phyloP scores from a whole-genome alignment of 768 basidiomycete species.

The Royoungia palumana region DNA sequence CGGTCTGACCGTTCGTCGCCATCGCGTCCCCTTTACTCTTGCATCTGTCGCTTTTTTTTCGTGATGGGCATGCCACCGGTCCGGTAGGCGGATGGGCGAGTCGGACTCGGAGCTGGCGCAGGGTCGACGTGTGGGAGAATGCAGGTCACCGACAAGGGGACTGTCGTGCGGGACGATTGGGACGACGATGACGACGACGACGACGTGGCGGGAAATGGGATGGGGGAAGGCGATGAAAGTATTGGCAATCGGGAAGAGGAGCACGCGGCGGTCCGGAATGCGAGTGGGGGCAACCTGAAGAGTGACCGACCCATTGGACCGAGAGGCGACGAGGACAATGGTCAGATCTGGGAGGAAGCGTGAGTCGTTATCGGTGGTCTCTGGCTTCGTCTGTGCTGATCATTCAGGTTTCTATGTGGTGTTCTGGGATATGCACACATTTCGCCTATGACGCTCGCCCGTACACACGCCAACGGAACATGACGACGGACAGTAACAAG shows the following conservation, averaged over 20 bases:
- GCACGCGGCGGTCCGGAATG: not conserved
- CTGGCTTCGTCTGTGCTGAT: slow-evolving; percentile 10
- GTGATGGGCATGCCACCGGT: not conserved
- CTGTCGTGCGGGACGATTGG: slow-evolving; percentile 51
- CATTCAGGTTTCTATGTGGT: slow-evolving; percentile 1
- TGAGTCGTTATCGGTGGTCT: slow-evolving; percentile 35
- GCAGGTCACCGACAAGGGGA: not conserved
- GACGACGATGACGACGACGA: slow-evolving; percentile 50
- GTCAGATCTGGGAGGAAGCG: slow-evolving; percentile 69
- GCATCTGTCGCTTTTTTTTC: not conserved
- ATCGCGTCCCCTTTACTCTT: too few species aligned
- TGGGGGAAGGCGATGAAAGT: not conserved
- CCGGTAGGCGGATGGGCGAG: slow-evolving; percentile 5
- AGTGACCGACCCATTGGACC: slow-evolving; percentile 7
- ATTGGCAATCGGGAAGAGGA: not conserved
- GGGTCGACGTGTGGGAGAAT: slow-evolving; percentile 3
- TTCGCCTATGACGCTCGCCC: too few species aligned
- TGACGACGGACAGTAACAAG: slow-evolving; percentile 44
- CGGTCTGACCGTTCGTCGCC: too few species aligned
- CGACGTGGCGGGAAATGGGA: not conserved
- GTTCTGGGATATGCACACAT: not conserved
- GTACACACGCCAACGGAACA: too few species aligned
- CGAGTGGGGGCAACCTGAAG: not conserved
- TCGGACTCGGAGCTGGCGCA: not conserved
- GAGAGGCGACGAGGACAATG: slow-evolving; percentile 32